phyloP scores from a whole-genome alignment of 106 monocot species.

The Amphibolis antarctica region DNA sequence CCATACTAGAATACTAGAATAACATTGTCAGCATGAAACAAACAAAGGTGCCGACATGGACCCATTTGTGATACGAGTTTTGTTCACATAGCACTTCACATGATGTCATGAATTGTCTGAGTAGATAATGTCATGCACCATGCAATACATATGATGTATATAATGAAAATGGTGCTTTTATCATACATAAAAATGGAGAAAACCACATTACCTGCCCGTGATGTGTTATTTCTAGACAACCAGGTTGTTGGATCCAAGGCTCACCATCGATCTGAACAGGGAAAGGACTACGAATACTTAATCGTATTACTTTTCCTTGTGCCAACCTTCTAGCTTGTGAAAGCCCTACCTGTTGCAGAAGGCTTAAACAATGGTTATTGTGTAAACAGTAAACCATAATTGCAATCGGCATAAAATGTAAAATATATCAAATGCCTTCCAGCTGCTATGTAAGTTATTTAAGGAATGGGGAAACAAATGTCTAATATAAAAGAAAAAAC shows the following conservation, averaged over 20 bases:
- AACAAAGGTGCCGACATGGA: too few species aligned
- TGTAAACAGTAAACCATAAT: background rate
- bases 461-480: too few species aligned
- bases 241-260: constrained; percentile 89
- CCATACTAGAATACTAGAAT: too few species aligned
- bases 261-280: constrained; percentile 92
- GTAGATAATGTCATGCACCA: too few species aligned
- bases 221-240: constrained; percentile 75
- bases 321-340: constrained; percentile 72
- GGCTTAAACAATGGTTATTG: background rate
- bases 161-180: background rate
- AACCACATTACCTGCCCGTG: constrained; percentile 53
- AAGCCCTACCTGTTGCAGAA: constrained; percentile 62
- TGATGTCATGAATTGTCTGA: too few species aligned
- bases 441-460: too few species aligned
- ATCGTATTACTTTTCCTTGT: constrained; percentile 62
- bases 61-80: too few species aligned
- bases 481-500: too few species aligned
- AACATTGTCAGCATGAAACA: too few species aligned
- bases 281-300: constrained; percentile 55
- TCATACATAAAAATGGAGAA: background rate
- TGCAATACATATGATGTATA: too few species aligned
- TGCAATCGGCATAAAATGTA: too few species aligned
- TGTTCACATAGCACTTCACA: background rate
- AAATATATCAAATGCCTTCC: too few species aligned